Conservation (phyloP, 345 rosid genomes). For the Aquilaria yunnanensis region DNA sequence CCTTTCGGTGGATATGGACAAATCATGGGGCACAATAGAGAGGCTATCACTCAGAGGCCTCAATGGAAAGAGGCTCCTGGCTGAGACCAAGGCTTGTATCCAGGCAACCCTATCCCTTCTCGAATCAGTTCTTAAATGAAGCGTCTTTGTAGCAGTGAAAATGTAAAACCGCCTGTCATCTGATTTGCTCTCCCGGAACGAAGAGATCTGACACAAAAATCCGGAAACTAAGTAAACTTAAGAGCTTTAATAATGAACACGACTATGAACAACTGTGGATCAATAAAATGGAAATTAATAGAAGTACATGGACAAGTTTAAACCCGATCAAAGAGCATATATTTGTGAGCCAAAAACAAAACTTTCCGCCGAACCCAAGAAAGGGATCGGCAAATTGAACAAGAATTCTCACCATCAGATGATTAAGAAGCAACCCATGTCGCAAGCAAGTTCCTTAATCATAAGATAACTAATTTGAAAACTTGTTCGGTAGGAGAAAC, state of each 20-base stretch:
- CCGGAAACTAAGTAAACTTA: background rate
- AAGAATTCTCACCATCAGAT: conserved; percentile 9
- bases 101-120: conserved; percentile 78
- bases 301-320: too few relatives aligned
- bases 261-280: background rate
- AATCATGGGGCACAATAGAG: conserved; percentile 49
- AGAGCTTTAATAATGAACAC: background rate
- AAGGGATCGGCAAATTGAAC: conserved; percentile 9
- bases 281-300: too few relatives aligned
- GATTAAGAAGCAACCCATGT: conserved; percentile 9
- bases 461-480: background rate
- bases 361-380: conserved; percentile 1
- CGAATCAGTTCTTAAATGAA: conserved; percentile 87
- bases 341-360: too few relatives aligned
- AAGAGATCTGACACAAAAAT: conserved; percentile 66
- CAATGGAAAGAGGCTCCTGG: conserved; percentile 55
- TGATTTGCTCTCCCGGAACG: conserved; percentile 96
- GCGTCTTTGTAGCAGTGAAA: conserved; percentile 95
- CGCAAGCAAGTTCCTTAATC: conserved; percentile 9
- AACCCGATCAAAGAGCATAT: too few relatives aligned
- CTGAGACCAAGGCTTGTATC: conserved; percentile 82
- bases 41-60: conserved; percentile 54
- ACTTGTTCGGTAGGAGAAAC: conserved; percentile 5
- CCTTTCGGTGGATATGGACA: conserved; percentile 70
- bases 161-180: conserved; percentile 87